Evolutionary conservation across 1,284 basidiomycete genomes (phyloP).

Genomic region (Cryptococcus hybrid): DNA sequence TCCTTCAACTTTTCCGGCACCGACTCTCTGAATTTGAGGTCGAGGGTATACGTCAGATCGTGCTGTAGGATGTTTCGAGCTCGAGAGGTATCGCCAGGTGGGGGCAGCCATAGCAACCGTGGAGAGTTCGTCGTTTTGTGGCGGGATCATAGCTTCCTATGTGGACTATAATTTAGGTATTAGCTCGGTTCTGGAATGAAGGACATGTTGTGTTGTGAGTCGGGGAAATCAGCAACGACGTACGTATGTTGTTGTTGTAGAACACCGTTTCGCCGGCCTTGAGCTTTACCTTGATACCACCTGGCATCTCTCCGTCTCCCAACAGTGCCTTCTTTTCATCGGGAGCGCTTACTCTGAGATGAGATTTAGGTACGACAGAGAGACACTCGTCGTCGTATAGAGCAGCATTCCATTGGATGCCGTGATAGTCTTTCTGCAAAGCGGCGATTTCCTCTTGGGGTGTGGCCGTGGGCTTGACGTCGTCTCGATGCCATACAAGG

Average conservation of each 20-base stretch:
- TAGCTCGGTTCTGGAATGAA: too few species aligned
- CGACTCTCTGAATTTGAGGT: too few species aligned
- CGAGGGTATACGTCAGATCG: too few species aligned
- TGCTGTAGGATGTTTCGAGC: too few species aligned
- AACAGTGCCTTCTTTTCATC: constrained; percentile 61
- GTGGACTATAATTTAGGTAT: too few species aligned
- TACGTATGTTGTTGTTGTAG: constrained; percentile 78
- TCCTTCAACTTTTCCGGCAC: too few species aligned
- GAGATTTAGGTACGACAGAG: constrained; percentile 69
- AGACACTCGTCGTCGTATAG: constrained; percentile 72
- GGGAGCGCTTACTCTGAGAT: constrained; percentile 60
- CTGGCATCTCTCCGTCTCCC: constrained; percentile 66
- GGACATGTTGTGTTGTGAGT: too few species aligned
- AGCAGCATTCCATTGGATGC: constrained; percentile 82
- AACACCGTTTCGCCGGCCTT: constrained; percentile 73
- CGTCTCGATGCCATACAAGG: constrained; percentile 79
- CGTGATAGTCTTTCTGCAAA: constrained; percentile 63
- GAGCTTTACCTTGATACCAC: constrained; percentile 60
- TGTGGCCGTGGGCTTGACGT: constrained; percentile 63
- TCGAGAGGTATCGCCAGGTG: too few species aligned
- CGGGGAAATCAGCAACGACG: constrained; percentile 32
- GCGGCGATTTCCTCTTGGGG: constrained; percentile 64
- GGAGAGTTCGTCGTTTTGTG: too few species aligned
- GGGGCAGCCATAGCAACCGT: too few species aligned
- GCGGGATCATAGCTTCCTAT: too few species aligned